phyloP scores from a whole-genome alignment of 1,284 basidiomycete genomes.

The Phaffia rhodozyma region DNA sequence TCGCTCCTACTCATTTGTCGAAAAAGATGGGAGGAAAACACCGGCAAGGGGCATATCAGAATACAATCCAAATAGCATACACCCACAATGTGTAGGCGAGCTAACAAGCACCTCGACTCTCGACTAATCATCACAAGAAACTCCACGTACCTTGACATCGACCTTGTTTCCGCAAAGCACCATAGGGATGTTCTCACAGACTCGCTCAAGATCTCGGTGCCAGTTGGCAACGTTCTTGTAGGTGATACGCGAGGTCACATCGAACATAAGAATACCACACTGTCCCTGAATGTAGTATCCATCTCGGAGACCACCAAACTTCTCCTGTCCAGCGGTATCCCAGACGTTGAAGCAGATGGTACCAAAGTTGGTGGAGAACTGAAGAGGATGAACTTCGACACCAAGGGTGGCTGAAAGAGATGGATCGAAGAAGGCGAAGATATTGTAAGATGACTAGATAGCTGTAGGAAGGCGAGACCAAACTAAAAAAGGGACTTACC shows the following conservation, averaged over 20 bases:
- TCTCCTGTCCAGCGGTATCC: slow-evolving; percentile 99
- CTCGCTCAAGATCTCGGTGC: slow-evolving; percentile 98
- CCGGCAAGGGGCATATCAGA: background rate
- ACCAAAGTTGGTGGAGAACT: slow-evolving; percentile 96
- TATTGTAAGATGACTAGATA: background rate
- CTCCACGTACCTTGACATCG: slow-evolving; percentile 79
- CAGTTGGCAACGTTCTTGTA: slow-evolving; percentile 99
- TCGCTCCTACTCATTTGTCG: slow-evolving; percentile 57
- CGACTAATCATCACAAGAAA: slow-evolving; percentile 8
- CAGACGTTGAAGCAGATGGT: slow-evolving; percentile 99
- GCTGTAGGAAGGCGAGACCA: background rate
- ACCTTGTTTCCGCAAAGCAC: slow-evolving; percentile 99
- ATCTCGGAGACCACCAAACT: slow-evolving; percentile 95
- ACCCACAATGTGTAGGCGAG: background rate
- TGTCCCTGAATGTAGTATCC: slow-evolving; percentile 99
- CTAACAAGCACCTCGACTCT: background rate
- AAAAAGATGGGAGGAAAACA: slow-evolving; percentile 5
- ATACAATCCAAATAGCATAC: background rate
- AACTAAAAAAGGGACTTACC: slow-evolving; percentile 43
- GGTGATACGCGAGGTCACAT: slow-evolving; percentile 98
- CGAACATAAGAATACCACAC: slow-evolving; percentile 99
- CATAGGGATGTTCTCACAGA: slow-evolving; percentile 99
- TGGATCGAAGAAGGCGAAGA: background rate
- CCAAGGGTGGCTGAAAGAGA: slow-evolving; percentile 73
- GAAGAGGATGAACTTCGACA: slow-evolving; percentile 96